Percentiles rank a stretch among this genome's conserved stretches.
phyloP scores from a whole-genome alignment of 768 basidiomycete species.

The Trametes elegans region DNA sequence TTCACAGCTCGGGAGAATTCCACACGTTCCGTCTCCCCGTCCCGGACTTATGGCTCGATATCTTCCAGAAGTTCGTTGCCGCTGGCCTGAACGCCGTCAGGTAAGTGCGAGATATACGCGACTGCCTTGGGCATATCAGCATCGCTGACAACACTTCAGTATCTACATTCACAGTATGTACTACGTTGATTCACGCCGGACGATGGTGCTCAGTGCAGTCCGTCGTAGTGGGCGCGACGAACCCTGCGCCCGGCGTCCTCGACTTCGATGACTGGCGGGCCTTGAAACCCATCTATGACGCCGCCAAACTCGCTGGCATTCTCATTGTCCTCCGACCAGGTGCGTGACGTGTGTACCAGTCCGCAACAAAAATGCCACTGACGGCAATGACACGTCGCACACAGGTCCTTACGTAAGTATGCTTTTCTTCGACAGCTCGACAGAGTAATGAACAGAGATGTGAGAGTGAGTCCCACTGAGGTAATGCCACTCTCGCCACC shows the following conservation, averaged over 20 bases:
- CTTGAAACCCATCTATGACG: conserved; percentile 68
- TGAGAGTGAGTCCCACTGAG: too few relatives aligned
- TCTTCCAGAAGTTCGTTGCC: conserved; percentile 79
- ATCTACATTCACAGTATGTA: conserved; percentile 68
- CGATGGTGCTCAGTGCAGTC: background rate
- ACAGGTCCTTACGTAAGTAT: conserved; percentile 30
- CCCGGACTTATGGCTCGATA: conserved; percentile 76
- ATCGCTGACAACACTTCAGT: conserved; percentile 1
- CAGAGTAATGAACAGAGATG: too few relatives aligned
- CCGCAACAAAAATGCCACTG: background rate
- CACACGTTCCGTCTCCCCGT: conserved; percentile 82
- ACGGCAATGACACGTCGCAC: background rate
- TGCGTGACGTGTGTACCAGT: conserved; percentile 26
- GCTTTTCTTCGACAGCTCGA: too few relatives aligned
- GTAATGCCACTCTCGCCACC: too few relatives aligned
- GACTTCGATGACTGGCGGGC: conserved; percentile 74
- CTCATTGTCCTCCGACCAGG: conserved; percentile 83
- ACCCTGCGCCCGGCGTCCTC: conserved; percentile 70
- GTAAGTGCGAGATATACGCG: conserved; percentile 3
- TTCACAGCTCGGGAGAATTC: conserved; percentile 74
- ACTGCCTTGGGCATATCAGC: too few relatives aligned
- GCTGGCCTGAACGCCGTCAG: conserved; percentile 78
- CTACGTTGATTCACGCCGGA: too few relatives aligned
- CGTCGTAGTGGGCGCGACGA: conserved; percentile 52
- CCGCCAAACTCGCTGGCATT: conserved; percentile 68